A percentile compares a stretch with the other conserved stretches of the same genome.
Evolutionary conservation across 169 alveolate genomes (phyloP).

Genomic region (Cryptosporidium ubiquitum): DNA sequence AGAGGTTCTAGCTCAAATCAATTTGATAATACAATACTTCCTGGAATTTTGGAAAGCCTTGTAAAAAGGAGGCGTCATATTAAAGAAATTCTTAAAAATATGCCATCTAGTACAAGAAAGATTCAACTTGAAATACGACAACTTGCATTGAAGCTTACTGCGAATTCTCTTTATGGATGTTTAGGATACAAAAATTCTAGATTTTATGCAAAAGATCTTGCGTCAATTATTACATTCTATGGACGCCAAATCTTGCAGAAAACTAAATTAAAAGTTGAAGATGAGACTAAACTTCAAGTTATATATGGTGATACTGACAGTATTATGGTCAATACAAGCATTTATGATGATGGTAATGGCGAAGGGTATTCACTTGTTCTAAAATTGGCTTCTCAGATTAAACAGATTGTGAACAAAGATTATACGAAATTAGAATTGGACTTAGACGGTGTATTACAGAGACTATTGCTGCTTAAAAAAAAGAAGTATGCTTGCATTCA

Average conservation of each 20-base stretch:
- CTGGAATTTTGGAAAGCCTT: constrained; percentile 78
- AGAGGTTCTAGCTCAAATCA: not conserved
- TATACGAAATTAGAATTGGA: constrained; percentile 96
- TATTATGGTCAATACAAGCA: constrained; percentile 96
- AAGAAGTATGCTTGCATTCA: constrained; percentile 96
- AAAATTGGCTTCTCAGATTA: constrained; percentile 89
- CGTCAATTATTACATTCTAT: constrained; percentile 96
- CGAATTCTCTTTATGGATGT: constrained; percentile 99
- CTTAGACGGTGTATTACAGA: constrained; percentile 95
- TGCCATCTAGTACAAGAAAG: constrained; percentile 37
- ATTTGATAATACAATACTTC: constrained; percentile 75
- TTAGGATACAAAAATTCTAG: constrained; percentile 96
- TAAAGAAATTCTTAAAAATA: constrained; percentile 75
- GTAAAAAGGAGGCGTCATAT: constrained; percentile 75
- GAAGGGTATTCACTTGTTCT: constrained; percentile 83
- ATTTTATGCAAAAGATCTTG: constrained; percentile 97
- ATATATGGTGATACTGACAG: constrained; percentile 99
- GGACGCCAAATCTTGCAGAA: constrained; percentile 90
- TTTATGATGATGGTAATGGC: constrained; percentile 80
- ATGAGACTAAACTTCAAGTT: constrained; percentile 89
- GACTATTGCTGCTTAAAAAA: constrained; percentile 95
- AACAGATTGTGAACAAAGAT: constrained; percentile 89
- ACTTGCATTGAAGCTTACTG: constrained; percentile 96
- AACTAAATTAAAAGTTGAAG: constrained; percentile 93
- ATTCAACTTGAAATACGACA: constrained; percentile 92